Evolutionary conservation across 2,329 filamentous ascomycete species (phyloP).

Genomic region (Arachnomyces sp.): DNA sequence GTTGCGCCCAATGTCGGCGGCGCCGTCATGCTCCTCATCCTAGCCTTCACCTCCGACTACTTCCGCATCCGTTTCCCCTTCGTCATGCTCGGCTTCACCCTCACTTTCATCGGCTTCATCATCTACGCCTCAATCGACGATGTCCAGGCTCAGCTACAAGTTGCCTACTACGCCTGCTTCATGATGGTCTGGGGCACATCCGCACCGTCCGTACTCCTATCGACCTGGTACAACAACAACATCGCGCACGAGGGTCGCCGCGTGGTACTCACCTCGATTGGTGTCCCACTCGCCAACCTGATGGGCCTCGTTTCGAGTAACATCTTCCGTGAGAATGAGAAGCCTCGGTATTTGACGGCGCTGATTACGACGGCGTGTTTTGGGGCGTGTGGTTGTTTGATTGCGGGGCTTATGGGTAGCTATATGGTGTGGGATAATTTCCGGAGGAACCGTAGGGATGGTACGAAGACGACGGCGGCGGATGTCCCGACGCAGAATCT

Average conservation of each 20-base stretch:
- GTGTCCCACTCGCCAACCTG: constrained; percentile 65
- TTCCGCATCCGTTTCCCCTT: constrained; percentile 63
- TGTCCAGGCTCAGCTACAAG: constrained; percentile 46
- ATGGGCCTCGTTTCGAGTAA: constrained; percentile 66
- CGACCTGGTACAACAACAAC: constrained; percentile 75
- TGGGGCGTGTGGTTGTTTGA: constrained; percentile 49
- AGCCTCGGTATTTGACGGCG: constrained; percentile 59
- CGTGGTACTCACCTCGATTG: constrained; percentile 60
- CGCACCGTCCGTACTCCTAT: constrained; percentile 61
- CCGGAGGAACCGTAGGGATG: constrained; percentile 49
- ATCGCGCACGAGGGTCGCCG: constrained; percentile 67
- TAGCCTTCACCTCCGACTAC: constrained; percentile 63
- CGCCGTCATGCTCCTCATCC: constrained; percentile 60
- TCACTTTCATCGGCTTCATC: constrained; percentile 70
- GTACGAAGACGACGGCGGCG: constrained; percentile 45
- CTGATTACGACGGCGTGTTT: constrained; percentile 57
- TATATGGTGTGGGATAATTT: constrained; percentile 61
- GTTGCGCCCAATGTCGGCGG: constrained; percentile 72
- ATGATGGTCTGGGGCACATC: constrained; percentile 78
- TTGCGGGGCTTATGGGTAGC: constrained; percentile 48
- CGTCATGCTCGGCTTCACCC: constrained; percentile 62
- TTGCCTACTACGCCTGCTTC: constrained; percentile 69
- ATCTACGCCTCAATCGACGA: constrained; percentile 64
- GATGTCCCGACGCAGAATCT: constrained; percentile 51
- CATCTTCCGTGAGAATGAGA: constrained; percentile 56